Evolutionary conservation across 352 stramenopile genomes (phyloP).

Genomic region (Globisporangium orthogonon): DNA sequence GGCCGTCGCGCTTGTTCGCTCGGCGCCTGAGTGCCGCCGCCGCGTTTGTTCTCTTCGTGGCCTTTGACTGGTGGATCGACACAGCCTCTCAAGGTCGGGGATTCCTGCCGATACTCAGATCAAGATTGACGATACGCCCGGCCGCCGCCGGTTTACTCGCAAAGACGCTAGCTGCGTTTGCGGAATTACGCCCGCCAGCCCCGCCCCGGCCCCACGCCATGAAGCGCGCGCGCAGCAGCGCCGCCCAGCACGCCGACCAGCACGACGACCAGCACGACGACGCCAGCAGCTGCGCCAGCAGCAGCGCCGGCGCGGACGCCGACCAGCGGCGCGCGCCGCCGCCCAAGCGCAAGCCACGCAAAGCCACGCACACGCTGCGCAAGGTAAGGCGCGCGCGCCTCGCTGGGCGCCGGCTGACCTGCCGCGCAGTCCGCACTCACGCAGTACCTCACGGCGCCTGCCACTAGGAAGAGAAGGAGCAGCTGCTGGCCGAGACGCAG

Average conservation of each 20-base stretch:
- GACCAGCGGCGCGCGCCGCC: neutral
- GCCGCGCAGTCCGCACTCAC: too few relatives aligned
- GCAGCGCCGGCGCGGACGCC: neutral
- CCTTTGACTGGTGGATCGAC: neutral
- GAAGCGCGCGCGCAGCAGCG: neutral
- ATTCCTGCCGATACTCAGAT: neutral
- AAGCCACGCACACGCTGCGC: conserved; percentile 13
- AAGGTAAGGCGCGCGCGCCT: conserved; percentile 4
- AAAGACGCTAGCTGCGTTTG: too few relatives aligned
- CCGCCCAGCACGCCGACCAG: too few relatives aligned
- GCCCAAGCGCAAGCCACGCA: conserved; percentile 8
- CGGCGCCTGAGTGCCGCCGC: too few relatives aligned
- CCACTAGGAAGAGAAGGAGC: conserved; percentile 32
- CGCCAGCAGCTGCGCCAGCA: neutral
- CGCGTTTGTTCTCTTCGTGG: neutral
- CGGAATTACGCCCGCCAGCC: too few relatives aligned
- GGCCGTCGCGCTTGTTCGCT: too few relatives aligned
- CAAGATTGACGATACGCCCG: neutral
- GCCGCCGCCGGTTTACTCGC: too few relatives aligned
- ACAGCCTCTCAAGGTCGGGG: neutral
- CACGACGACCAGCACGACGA: neutral
- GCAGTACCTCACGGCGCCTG: neutral
- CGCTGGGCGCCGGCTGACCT: too few relatives aligned
- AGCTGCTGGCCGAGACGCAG: conserved; percentile 22
- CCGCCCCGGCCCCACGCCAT: neutral